Conservation (phyloP, 768 basidiomycete genomes). For the Hebeloma cylindrosporum region DNA sequence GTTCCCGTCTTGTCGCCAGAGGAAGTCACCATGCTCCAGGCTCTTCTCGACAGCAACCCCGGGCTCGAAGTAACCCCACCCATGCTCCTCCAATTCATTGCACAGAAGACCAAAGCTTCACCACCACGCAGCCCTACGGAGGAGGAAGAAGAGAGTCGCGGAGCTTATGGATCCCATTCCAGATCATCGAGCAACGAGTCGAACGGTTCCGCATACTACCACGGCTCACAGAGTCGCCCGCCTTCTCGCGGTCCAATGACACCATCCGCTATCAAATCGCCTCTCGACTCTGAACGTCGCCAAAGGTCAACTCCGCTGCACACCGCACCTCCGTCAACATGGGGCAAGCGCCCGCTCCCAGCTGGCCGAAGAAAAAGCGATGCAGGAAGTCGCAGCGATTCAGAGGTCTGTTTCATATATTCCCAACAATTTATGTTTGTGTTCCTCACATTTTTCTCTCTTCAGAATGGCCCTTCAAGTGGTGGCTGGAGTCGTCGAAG, state of each 20-base stretch:
- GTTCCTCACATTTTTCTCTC: conserved; percentile 1
- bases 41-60: conserved; percentile 56
- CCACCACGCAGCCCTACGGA: conserved; percentile 40
- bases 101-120: conserved; percentile 53
- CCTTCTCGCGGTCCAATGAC: conserved; percentile 56
- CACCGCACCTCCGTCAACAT: conserved; percentile 68
- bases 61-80: conserved; percentile 70
- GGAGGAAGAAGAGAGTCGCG: conserved; percentile 32
- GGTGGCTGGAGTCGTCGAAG: conserved; percentile 44
- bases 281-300: conserved; percentile 67
- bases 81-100: conserved; percentile 63
- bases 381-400: conserved; percentile 74
- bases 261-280: conserved; percentile 52
- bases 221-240: conserved; percentile 45
- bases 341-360: conserved; percentile 68
- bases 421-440: conserved; percentile 1
- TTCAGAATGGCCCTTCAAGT: conserved; percentile 34
- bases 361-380: conserved; percentile 71
- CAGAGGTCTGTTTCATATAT: conserved; percentile 55
- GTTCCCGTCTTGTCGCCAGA: conserved; percentile 62
- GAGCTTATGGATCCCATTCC: conserved; percentile 21
- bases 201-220: conserved; percentile 38
- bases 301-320: conserved; percentile 70
- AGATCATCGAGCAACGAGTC: conserved; percentile 64
- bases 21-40: conserved; percentile 61